These are phyloP conservation scores for Omphalotus olearius DNA, from an alignment of 1,284 basidiomycete species.

Conservation along the genomic window DNA sequence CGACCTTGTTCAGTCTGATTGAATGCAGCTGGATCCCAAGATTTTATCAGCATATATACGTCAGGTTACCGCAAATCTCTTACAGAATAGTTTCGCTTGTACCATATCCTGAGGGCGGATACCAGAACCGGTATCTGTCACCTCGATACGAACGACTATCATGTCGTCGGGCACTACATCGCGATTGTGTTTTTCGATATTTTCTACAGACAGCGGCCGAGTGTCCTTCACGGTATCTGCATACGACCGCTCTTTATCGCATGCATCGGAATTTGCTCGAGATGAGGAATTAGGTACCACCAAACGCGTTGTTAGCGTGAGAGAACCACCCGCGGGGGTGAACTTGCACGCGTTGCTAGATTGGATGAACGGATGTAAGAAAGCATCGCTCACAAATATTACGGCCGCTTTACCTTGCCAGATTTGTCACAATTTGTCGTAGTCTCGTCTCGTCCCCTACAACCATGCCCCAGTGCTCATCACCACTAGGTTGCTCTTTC, in stretches of 20 bases:
- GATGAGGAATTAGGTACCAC: conserved; percentile 24
- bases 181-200: conserved; percentile 32
- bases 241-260: not conserved
- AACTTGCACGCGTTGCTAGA: conserved; percentile 60
- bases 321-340: conserved; percentile 55
- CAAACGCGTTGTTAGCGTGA: conserved; percentile 48
- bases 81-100: conserved; percentile 73
- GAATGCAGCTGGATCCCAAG: conserved; percentile 50
- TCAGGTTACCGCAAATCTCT: conserved; percentile 24
- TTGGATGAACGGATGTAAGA: not conserved
- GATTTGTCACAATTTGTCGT: conserved; percentile 61
- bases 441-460: conserved; percentile 68
- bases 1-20: conserved; percentile 80
- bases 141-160: conserved; percentile 67
- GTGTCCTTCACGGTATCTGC: not conserved
- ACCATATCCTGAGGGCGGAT: conserved; percentile 71
- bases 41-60: not conserved
- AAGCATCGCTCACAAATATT: not conserved
- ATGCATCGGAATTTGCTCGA: not conserved
- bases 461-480: conserved; percentile 39
- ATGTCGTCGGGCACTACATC: conserved; percentile 29
- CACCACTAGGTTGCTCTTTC: conserved; percentile 30
- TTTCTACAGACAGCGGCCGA: conserved; percentile 25
- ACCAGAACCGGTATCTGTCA: conserved; percentile 75
- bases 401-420: conserved; percentile 43